Evolutionary conservation across 768 basidiomycete genomes (phyloP).

Genomic region (Butyriboletus loyo): DNA sequence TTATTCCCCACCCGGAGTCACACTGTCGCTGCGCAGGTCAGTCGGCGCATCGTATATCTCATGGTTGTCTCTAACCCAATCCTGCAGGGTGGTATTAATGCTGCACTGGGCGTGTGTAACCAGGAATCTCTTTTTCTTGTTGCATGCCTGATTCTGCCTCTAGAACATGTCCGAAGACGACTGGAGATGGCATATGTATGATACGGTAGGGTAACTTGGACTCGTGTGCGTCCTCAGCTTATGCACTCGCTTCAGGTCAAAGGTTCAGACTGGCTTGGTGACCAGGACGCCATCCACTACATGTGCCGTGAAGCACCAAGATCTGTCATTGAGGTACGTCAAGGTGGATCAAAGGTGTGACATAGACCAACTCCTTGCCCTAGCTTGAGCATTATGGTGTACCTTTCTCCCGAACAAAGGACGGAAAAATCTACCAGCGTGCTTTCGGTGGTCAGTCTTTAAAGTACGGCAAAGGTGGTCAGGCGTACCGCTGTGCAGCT

Average conservation of each 20-base stretch:
- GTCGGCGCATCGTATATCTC: conserved; percentile 14
- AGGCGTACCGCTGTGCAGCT: conserved; percentile 98
- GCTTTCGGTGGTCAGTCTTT: conserved; percentile 98
- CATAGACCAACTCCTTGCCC: not conserved
- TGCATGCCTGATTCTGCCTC: not conserved
- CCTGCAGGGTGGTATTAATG: conserved; percentile 91
- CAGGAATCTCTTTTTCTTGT: conserved; percentile 4
- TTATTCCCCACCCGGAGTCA: conserved; percentile 98
- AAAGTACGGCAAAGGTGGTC: conserved; percentile 96
- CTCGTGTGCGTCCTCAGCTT: conserved; percentile 8
- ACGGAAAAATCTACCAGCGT: conserved; percentile 99
- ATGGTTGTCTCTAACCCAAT: conserved; percentile 10
- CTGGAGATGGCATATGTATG: conserved; percentile 99
- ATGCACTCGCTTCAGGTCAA: conserved; percentile 66
- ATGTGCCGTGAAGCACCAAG: conserved; percentile 98
- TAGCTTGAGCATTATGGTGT: conserved; percentile 99
- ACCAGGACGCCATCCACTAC: conserved; percentile 99
- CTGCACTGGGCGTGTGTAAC: conserved; percentile 79
- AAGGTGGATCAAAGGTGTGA: not conserved
- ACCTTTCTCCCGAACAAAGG: conserved; percentile 96
- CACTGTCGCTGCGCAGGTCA: conserved; percentile 94
- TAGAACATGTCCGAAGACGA: conserved; percentile 99
- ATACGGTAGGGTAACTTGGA: conserved; percentile 58
- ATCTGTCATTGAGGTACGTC: conserved; percentile 82
- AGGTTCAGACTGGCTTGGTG: conserved; percentile 99